Evolutionary conservation across 768 basidiomycete genomes (phyloP), one percentile per base, ranked within the genome.

Genomic region (Cystobasidium onofrii): DNA sequence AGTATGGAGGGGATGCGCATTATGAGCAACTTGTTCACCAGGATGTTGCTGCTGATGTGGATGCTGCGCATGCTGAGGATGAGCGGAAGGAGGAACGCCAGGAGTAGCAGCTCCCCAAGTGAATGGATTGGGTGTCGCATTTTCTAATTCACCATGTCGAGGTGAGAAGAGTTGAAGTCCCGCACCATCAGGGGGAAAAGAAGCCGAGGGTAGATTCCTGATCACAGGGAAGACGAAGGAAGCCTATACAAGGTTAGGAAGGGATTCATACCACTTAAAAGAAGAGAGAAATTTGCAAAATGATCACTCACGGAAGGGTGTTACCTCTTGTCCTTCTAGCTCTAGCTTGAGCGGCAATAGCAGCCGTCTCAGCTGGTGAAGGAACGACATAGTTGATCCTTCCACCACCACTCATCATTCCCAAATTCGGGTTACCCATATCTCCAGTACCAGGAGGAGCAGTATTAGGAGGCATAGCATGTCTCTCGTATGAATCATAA

Each of bases 351-450:
- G 69, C 69, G 36, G 69, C 69, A 55, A 71, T 71, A 60, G 69
- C 69, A 60, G 69, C 69, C 52, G 69, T 71, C 54, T 71, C 69
- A 55, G 69, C 50, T 2, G 69, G 25, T 13, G 50, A 55, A 20
- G 69, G 69, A 34, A 71, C 43, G 34, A 71, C 69, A 39, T 71
- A 71, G 25, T 71, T 71, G 50, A 71, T 31, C 52, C 69, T 71
- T 67, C 65, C 65, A 67, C 31, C 44, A 3, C 10, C 65, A 15
- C 46, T 50, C 46, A 50, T 50, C 46, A 50, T 50, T 15, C 46
- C 46, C 9, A 50, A 12, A 20, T 50, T 63, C 61, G 36, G 41
- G 41, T 27, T 52, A 20, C 36, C 25, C 36, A 64, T 46, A 41
- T 64, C 36, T 15, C 33, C 63, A 3, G 63, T 27, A 39, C 63